phyloP scores from a whole-genome alignment of 2,329 filamentous ascomycete species.

The Emericellopsis atlantica region DNA sequence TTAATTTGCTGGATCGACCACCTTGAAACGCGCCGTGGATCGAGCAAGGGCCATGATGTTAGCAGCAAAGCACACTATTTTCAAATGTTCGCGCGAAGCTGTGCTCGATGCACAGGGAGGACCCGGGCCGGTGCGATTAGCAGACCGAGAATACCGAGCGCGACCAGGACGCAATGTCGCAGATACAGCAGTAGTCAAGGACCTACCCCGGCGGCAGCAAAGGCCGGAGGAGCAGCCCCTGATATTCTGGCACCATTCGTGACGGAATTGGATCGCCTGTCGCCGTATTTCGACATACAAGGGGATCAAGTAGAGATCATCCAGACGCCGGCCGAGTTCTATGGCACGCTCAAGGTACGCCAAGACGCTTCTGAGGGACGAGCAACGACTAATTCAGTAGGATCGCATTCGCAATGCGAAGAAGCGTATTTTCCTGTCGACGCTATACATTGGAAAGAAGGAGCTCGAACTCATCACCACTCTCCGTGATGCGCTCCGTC shows the following conservation, averaged over 20 bases:
- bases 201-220: slow-evolving; percentile 14
- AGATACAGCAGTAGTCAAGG: slow-evolving; percentile 10
- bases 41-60: too few relatives aligned
- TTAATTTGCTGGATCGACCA: background rate
- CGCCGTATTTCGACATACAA: slow-evolving; percentile 78
- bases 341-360: slow-evolving; percentile 74
- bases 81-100: slow-evolving; percentile 22
- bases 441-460: slow-evolving; percentile 88
- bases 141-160: slow-evolving; percentile 7
- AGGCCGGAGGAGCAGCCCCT: slow-evolving; percentile 13
- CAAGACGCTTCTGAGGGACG: too few relatives aligned
- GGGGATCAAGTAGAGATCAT: slow-evolving; percentile 73
- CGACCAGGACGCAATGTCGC: slow-evolving; percentile 9
- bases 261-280: slow-evolving; percentile 72
- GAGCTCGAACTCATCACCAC: slow-evolving; percentile 80
- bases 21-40: background rate
- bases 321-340: slow-evolving; percentile 76
- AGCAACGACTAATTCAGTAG: slow-evolving; percentile 23
- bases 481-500: slow-evolving; percentile 59
- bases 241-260: slow-evolving; percentile 38
- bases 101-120: slow-evolving; percentile 16
- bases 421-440: slow-evolving; percentile 80
- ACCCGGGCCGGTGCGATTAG: slow-evolving; percentile 1
- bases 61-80: background rate
- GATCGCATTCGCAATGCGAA: slow-evolving; percentile 71